Evolutionary conservation across 345 rosid genomes (phyloP).

Genomic region (Cochlearia excelsa): DNA sequence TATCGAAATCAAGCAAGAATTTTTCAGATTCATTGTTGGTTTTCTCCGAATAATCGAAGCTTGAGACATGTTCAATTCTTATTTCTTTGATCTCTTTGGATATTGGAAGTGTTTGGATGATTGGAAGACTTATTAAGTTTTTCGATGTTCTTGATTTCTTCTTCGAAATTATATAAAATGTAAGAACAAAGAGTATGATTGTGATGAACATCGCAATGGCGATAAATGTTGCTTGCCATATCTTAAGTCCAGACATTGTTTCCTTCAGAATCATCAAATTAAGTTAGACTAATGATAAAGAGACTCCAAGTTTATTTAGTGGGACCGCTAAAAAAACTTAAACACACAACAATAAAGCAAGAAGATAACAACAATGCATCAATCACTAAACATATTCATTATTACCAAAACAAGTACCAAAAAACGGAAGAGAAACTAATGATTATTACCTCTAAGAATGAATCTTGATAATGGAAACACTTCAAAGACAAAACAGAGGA

Average conservation of each 20-base stretch:
- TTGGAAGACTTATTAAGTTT: conserved; percentile 46
- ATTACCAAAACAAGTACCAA: conserved; percentile 16
- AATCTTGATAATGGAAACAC: conserved; percentile 14
- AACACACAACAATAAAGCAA: neutral
- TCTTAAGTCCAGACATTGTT: conserved; percentile 55
- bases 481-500: conserved; percentile 24
- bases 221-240: conserved; percentile 78
- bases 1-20: conserved; percentile 66
- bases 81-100: conserved; percentile 96
- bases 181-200: conserved; percentile 59
- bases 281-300: conserved; percentile 20
- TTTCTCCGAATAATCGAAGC: conserved; percentile 64
- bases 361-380: conserved; percentile 27
- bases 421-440: conserved; percentile 2
- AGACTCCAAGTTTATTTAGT: conserved; percentile 25
- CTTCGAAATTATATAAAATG: conserved; percentile 56
- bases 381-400: conserved; percentile 18
- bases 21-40: conserved; percentile 65
- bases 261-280: conserved; percentile 32
- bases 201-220: conserved; percentile 60
- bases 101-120: conserved; percentile 70
- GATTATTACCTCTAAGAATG: conserved; percentile 37
- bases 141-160: conserved; percentile 62
- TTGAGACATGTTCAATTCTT: conserved; percentile 67
- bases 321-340: conserved; percentile 24